Evolutionary conservation across 495 filamentous ascomycete genomes (phyloP), one percentile per base, ranked within the genome.

Genomic region (Parachaetomium inaequale): DNA sequence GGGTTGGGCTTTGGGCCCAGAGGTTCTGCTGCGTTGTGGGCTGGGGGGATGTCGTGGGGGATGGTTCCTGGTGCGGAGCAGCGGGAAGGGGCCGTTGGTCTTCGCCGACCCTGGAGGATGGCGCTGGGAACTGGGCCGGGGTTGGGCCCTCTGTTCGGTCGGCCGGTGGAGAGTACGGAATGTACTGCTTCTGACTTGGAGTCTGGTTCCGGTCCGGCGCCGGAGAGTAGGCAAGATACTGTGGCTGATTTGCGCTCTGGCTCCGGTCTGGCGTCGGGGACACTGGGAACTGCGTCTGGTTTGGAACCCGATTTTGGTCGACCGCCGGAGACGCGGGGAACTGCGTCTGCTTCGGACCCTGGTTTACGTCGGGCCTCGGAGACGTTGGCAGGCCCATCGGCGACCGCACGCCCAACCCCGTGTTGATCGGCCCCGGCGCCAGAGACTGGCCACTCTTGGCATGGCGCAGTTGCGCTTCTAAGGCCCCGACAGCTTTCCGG

Each of bases 371-470:
- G 10, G 56, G 58, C 36, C 46, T n/a, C 12, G 60, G 53, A 21
- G 23, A 49, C 19, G 52, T 25, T 2, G 52, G 61, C 63, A 58
- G 61, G 26, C 63, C 66, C 23, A 63, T 46, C 28, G 61, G 66
- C 49, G 59, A 46, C 21, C 62, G 71, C 31, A 42, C 55, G 14
- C 40, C 34, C 32, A 67, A 32, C 11, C 43, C 49, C 15, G 63
- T 36, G 50, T 52, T 66, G 47, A 28, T 46, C 10, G 61, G 43
- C 26, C 57, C 61, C 26, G 49, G 61, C 10, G 50, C 57, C 29
- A 66, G 40, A 15, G 58, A 21, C 1, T 67, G 59, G 32, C 26
- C 69, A 52, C 60, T 65, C 50, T 55, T 62, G 2, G 46, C 68
- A 31, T 57, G 54, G 6, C 66, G 61, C 11, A 63, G 4, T n/a